Base-by-base conservation (phyloP, 805 yeast species). In the Yarrowia keelungensis region DNA sequence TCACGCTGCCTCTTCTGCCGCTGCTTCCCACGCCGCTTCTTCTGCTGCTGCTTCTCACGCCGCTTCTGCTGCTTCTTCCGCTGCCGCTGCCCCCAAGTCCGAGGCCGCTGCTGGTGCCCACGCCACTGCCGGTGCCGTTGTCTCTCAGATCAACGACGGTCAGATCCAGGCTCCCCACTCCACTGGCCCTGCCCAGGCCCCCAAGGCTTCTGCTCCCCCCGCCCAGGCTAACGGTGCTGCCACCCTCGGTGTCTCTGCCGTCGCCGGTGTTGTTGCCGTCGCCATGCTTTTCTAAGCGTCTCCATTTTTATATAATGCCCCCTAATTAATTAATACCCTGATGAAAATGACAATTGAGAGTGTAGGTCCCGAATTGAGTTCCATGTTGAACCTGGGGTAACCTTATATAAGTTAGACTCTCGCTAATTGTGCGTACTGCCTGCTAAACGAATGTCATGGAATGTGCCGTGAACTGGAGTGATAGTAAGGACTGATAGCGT, bases 221-320 rank as follows among this genome's bases (percentile, higher is more conserved):
- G 66, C 53, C 46, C 66, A 59, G 66, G 66, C 66, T 5, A 59
- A 59, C 66, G 66, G 66, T 9, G 66, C 66, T 16, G 66, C 66
- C 8, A 7, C 50, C 19, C 41, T 59, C 36, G 66, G 66, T 14
- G 66, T 59, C 43, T 59, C 66, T 16, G 50, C 53, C 19, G 66
- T 43, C 12, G 66, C 66, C 36, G 66, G 50, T 45, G 66, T 45
- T 45, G 66, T 43, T 19, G 66, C 66, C 22, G 66, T 45, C 9
- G 66, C 66, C 66, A 43, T 59, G 50, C 66, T 59, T 35, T 45
- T 59, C 42, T 59, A 59, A 59, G 66, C 53, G 35, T 10, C 15
- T 22, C 61, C 41, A 19, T n/a, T 11, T 53, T 7, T 51, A 51
- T 11, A 12, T 50, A 51, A 51, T 51, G 38, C 58, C 58, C 43